Evolutionary conservation across 2,329 filamentous ascomycete species (phyloP).

Genomic region (Cordyceps pruinosa): DNA sequence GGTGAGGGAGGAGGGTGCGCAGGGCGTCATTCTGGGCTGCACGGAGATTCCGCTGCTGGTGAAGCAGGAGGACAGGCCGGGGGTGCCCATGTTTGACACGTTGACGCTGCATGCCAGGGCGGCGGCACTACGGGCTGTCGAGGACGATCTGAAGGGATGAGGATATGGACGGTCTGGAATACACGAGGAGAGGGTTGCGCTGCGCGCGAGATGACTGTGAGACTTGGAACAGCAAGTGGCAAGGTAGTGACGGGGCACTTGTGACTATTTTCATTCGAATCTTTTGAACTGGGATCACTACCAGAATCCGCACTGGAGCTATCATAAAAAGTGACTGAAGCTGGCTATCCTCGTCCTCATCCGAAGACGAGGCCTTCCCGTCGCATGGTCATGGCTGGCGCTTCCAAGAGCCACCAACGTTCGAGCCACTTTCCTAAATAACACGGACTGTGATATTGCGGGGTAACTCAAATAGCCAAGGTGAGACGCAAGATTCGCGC

Average conservation of each 20-base stretch:
- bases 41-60: conserved; percentile 19
- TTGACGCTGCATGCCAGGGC: conserved; percentile 14
- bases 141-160: neutral
- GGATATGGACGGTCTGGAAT: no score
- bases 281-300: no score
- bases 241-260: no score
- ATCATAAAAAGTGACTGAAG: no score
- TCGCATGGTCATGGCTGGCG: no score
- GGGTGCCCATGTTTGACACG: conserved; percentile 15
- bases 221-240: neutral
- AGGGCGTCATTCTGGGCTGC: conserved; percentile 14
- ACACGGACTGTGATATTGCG: no score
- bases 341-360: no score
- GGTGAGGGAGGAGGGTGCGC: conserved; percentile 11
- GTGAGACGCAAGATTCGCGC: neutral
- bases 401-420: no score
- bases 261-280: no score
- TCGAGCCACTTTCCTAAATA: no score
- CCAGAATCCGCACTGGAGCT: no score
- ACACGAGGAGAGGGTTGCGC: neutral
- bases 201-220: neutral
- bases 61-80: conserved; percentile 12
- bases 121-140: conserved; percentile 5
- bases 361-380: no score
- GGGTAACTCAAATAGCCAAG: neutral